phyloP scores from a whole-genome alignment of 257 asterid genomes.

The Linaria vulgaris region DNA sequence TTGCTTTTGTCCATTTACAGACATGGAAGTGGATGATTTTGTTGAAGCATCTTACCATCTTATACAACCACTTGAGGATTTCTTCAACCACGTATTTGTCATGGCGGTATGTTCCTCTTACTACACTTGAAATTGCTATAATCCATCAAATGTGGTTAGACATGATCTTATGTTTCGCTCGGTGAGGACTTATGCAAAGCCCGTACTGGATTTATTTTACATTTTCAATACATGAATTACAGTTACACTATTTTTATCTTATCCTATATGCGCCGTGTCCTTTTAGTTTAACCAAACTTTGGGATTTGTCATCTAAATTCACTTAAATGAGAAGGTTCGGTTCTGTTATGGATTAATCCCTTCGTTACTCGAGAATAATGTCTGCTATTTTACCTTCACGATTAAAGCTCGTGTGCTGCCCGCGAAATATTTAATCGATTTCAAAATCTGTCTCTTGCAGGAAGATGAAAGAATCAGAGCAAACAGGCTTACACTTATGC shows the following conservation, averaged over 20 bases:
- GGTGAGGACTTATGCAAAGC: no score
- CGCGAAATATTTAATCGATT: not conserved
- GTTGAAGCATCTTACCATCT: conserved; percentile 63
- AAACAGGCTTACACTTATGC: conserved; percentile 84
- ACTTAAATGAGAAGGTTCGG: no score
- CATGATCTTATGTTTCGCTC: not conserved
- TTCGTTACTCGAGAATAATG: no score
- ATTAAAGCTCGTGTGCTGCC: not conserved
- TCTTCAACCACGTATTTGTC: conserved; percentile 83
- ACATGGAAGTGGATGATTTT: conserved; percentile 91
- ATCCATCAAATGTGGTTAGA: not conserved
- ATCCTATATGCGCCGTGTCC: no score
- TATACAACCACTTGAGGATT: conserved; percentile 77
- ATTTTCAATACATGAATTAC: no score
- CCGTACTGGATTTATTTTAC: no score
- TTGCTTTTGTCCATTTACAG: conserved; percentile 35
- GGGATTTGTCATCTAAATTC: no score
- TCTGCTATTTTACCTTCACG: no score
- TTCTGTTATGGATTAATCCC: no score
- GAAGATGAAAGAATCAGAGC: conserved; percentile 78
- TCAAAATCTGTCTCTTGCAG: conserved; percentile 41
- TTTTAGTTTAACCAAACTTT: no score
- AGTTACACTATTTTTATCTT: no score
- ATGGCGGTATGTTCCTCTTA: conserved; percentile 80
- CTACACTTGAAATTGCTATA: not conserved